Evolutionary conservation across 345 rosid species (phyloP), one percentile per base, ranked within the genome.

Genomic region (Dimocarpus longan): DNA sequence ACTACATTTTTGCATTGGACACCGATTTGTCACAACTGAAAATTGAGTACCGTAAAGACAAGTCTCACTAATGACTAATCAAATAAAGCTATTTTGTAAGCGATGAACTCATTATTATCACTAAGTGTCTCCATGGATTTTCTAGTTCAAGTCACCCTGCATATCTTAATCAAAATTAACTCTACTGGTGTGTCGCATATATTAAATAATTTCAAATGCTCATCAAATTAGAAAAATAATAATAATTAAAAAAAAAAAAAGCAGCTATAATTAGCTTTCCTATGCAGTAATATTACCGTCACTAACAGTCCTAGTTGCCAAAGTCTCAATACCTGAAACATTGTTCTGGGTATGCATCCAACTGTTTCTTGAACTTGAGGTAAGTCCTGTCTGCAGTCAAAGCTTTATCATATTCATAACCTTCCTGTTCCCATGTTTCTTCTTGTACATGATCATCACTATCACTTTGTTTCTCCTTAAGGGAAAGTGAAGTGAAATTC

Each of bases 371-470:
- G 86, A 92, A 93, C 91, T 96, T 96, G 77, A 96, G 94, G 84
- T 90, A 96, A 71, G 90, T 88, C 80, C 98, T 89, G 84, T 96
- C 98, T 59, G 91, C 97, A 75, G 87, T 84, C 80, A 91, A 66
- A 42, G 99, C 95, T 87, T 80, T 85, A 86, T 94, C 98, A 71
- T 94, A 89, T 73, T 96, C 99, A 83, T 91, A 96, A 19, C 44
- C 75, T 85, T 96, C 99, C 22, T 81, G 89, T 42, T 81, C 94
- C 98, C 97, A 92, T 3, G 19, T 72, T 88, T 91, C 97, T 81
- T 87, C 93, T 66, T 70, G 81, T 76, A 69, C 89, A 24, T 79
- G 64, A 79, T 87, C 87, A 71, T 73, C 88, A 10, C 56, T 71
- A 65, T 86, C 62, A 24, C 22, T 74, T 77, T 77, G 87, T 78